Base-by-base conservation (phyloP, 2,329 filamentous ascomycete genomes). In the Pyrenochaeta sp. region DNA sequence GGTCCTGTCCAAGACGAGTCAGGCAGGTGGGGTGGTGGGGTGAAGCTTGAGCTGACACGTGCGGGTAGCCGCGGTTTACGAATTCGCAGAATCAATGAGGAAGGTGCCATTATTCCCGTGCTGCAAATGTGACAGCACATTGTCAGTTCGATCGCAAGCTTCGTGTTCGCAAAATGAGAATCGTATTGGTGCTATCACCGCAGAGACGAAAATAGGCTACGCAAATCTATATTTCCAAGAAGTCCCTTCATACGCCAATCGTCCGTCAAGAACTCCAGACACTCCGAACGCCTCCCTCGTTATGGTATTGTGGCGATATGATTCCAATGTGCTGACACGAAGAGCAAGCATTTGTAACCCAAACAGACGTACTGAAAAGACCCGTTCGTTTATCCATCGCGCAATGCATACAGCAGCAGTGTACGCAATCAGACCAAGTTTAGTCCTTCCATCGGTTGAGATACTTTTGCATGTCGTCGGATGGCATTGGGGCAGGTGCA, bases 371-470 rank as follows among this genome's bases (percentile, higher is more conserved):
- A 39, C 13, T 30, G 39, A 22, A 23, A 36, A 13, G 14, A 17
- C 17, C 18, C 36, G 6, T 45, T n/a, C 24, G 13, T 35, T 11
- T n/a, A 24, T 17, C 32, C 27, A 18, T 20, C 8, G 9, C 15
- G 11, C 9, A 19, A 19, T n/a, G n/a, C n/a, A n/a, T n/a, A n/a
- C n/a, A n/a, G n/a, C n/a, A n/a, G n/a, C n/a, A n/a, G n/a, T n/a
- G n/a, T n/a, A n/a, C n/a, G n/a, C n/a, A n/a, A n/a, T n/a, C n/a
- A n/a, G n/a, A n/a, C n/a, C n/a, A n/a, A n/a, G 9, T 47, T 46
- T 67, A 85, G 67, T 85, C 81, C 66, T 80, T 81, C 81, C 82
- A 85, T 51, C 81, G 72, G 34, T 77, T 77, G 48, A 85, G 63
- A 63, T 78, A 84, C 55, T 77, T 80, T 35, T 77, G 75, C 79